These are phyloP conservation scores for Sporothrix humicola DNA, from an alignment of 2,329 filamentous ascomycete species.

Conservation along the genomic window DNA sequence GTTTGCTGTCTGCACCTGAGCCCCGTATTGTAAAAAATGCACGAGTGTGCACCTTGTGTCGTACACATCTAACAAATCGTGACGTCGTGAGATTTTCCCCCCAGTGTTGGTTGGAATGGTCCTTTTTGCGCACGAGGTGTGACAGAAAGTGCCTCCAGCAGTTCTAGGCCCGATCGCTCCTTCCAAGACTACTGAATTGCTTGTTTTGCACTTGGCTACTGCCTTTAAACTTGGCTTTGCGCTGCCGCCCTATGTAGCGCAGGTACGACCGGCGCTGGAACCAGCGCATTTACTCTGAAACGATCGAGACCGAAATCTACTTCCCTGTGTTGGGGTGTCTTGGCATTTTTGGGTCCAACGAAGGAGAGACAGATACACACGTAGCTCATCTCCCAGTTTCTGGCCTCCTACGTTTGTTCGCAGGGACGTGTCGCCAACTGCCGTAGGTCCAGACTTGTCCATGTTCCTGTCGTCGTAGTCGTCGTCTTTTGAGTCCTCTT, in stretches of 20 bases:
- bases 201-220: slow-evolving; percentile 29
- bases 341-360: slow-evolving; percentile 28
- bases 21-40: neutral
- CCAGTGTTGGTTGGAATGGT: no score
- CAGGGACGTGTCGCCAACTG: neutral
- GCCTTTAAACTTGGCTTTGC: slow-evolving; percentile 27
- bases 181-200: slow-evolving; percentile 29
- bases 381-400: slow-evolving; percentile 23
- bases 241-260: slow-evolving; percentile 2
- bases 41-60: neutral
- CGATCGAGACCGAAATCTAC: slow-evolving; percentile 25
- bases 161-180: slow-evolving; percentile 14
- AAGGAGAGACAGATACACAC: neutral
- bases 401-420: neutral
- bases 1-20: neutral
- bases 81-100: neutral
- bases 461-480: neutral
- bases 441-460: neutral
- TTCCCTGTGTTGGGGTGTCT: slow-evolving; percentile 23
- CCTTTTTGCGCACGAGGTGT: neutral
- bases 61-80: neutral
- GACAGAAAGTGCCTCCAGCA: neutral
- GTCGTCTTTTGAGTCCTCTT: neutral
- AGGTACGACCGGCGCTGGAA: neutral
- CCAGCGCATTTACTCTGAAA: slow-evolving; percentile 26